phyloP scores from a whole-genome alignment of 495 filamentous ascomycete species.

The Xylaria telfairii region DNA sequence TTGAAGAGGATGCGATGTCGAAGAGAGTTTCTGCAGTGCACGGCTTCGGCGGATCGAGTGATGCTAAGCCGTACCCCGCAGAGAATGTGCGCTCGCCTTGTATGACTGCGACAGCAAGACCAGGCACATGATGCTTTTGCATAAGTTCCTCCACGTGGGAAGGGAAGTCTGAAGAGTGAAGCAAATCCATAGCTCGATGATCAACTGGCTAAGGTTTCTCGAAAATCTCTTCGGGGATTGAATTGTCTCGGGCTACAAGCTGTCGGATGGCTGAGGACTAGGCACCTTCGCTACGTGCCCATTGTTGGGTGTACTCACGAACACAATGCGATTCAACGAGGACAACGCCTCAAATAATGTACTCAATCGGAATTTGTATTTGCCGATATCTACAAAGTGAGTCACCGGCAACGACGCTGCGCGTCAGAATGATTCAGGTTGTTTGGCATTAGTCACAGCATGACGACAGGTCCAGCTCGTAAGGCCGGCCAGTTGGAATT shows the following conservation, averaged over 20 bases:
- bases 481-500: neutral
- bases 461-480: neutral
- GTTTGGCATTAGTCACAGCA: neutral
- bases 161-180: constrained; percentile 13
- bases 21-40: constrained; percentile 50
- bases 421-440: constrained; percentile 5
- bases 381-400: neutral
- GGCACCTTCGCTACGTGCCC: constrained; percentile 8
- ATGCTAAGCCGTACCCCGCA: constrained; percentile 30
- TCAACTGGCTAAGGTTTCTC: neutral
- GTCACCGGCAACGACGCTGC: constrained; percentile 9
- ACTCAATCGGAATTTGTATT: neutral
- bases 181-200: constrained; percentile 1
- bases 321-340: neutral
- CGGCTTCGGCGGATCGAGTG: constrained; percentile 32
- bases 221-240: neutral
- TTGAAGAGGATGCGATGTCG: constrained; percentile 55
- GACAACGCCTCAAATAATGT: neutral
- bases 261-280: neutral
- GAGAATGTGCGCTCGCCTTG: constrained; percentile 44
- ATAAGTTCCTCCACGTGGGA: constrained; percentile 44
- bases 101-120: constrained; percentile 53
- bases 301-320: constrained; percentile 12
- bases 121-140: constrained; percentile 53
- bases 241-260: neutral